phyloP scores from a whole-genome alignment of 352 stramenopile species.

The Phytophthora sp. region DNA sequence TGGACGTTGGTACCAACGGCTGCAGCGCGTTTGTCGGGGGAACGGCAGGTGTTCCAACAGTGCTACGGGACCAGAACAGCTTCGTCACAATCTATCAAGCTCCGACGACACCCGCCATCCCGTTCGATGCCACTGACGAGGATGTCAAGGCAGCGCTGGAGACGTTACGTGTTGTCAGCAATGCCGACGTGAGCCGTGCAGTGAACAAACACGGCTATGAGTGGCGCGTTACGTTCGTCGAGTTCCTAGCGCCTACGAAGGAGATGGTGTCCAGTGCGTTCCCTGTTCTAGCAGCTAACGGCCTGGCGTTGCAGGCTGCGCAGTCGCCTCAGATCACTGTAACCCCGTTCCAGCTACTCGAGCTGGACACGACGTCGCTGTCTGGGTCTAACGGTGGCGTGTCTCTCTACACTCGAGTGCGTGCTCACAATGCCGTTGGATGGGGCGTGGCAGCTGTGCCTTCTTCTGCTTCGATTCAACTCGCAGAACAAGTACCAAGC shows the following conservation, averaged over 20 bases:
- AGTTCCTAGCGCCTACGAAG: slow-evolving; percentile 54
- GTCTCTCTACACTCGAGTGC: slow-evolving; percentile 67
- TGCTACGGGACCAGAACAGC: slow-evolving; percentile 27
- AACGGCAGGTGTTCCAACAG: slow-evolving; percentile 30
- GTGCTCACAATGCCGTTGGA: slow-evolving; percentile 62
- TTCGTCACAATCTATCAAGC: slow-evolving; percentile 88
- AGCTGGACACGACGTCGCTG: slow-evolving; percentile 42
- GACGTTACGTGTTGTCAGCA: slow-evolving; percentile 85
- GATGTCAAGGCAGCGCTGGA: slow-evolving; percentile 95
- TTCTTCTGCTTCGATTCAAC: slow-evolving; percentile 54
- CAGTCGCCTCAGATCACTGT: slow-evolving; percentile 54
- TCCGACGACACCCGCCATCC: slow-evolving; percentile 90
- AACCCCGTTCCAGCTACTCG: slow-evolving; percentile 56
- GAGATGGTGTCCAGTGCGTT: slow-evolving; percentile 30
- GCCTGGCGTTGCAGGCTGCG: slow-evolving; percentile 49
- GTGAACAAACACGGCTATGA: slow-evolving; percentile 89
- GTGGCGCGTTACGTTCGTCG: slow-evolving; percentile 93
- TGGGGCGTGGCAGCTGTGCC: slow-evolving; percentile 50
- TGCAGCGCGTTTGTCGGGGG: slow-evolving; percentile 76
- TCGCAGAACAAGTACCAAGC: slow-evolving; percentile 56
- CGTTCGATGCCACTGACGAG: slow-evolving; percentile 87
- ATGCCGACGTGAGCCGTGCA: slow-evolving; percentile 86
- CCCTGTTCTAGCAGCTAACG: slow-evolving; percentile 54
- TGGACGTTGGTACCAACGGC: slow-evolving; percentile 92
- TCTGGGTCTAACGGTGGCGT: slow-evolving; percentile 31